Evolutionary conservation across 2,329 filamentous ascomycete genomes (phyloP).

Genomic region (Ceratocystis harringtonii): DNA sequence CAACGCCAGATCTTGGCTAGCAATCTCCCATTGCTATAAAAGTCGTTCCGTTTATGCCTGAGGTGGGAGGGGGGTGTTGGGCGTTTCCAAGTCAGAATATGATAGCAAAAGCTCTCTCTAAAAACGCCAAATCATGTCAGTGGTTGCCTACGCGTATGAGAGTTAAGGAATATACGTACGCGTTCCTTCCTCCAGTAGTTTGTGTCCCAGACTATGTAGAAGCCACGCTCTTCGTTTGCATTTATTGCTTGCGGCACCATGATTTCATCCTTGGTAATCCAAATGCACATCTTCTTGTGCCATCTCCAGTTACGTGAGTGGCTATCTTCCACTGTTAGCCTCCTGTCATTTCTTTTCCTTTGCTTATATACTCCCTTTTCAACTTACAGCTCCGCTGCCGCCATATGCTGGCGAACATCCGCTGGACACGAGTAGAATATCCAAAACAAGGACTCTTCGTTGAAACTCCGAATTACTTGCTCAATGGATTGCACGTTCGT

Average conservation of each 20-base stretch:
- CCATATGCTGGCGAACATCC: constrained; percentile 48
- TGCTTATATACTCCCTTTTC: constrained; percentile 6
- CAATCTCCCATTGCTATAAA: not conserved
- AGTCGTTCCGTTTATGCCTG: not conserved
- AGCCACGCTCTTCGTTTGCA: constrained; percentile 46
- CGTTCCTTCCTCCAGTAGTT: constrained; percentile 47
- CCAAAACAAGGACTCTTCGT: constrained; percentile 54
- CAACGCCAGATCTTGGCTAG: not conserved
- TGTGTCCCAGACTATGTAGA: constrained; percentile 52
- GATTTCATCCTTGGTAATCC: constrained; percentile 53
- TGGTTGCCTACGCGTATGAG: not conserved
- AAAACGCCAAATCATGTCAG: not conserved
- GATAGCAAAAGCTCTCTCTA: constrained; percentile 22
- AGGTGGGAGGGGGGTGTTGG: constrained; percentile 18
- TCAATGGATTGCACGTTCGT: constrained; percentile 51
- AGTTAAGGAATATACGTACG: constrained; percentile 29
- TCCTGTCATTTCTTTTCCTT: not conserved
- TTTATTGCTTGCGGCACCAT: constrained; percentile 47
- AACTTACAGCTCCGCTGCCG: constrained; percentile 46
- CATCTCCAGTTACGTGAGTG: constrained; percentile 52
- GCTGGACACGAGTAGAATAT: constrained; percentile 54
- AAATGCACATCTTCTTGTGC: constrained; percentile 51
- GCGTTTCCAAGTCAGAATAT: constrained; percentile 46
- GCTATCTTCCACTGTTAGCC: constrained; percentile 25
- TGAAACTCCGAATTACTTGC: constrained; percentile 50